phyloP scores from a whole-genome alignment of 257 asterid species.

The Nicotiana obtusifolia region DNA sequence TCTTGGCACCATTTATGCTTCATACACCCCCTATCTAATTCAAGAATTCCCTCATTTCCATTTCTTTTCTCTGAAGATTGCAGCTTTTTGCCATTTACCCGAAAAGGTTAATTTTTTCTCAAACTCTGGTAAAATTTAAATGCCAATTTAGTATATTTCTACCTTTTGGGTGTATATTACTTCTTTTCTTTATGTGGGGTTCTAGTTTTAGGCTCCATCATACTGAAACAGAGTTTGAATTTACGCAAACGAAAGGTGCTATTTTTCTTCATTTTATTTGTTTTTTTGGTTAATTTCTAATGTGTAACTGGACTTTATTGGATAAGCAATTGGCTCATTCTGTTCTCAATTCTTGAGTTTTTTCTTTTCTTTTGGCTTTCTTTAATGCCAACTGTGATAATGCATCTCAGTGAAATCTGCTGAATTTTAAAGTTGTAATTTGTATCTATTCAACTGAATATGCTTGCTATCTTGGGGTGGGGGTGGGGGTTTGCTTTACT shows the following conservation, averaged over 20 bases:
- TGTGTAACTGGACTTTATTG: background rate
- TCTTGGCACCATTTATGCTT: background rate
- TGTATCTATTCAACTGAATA: background rate
- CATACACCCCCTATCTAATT: background rate
- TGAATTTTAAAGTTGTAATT: too few relatives aligned
- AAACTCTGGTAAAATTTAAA: background rate
- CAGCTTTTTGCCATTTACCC: slow-evolving; percentile 16
- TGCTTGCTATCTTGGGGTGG: background rate
- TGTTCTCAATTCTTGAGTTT: background rate
- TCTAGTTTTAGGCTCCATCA: background rate
- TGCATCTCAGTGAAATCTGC: background rate
- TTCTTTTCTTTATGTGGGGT: background rate
- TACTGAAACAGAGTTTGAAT: too few relatives aligned
- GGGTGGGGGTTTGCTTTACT: background rate
- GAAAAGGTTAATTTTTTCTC: background rate
- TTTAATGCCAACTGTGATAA: background rate
- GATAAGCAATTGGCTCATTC: background rate
- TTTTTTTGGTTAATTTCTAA: background rate
- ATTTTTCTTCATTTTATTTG: background rate
- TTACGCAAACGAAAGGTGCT: too few relatives aligned
- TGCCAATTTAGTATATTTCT: background rate
- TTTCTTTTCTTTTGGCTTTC: background rate
- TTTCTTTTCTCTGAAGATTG: slow-evolving; percentile 8
- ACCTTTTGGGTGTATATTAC: background rate
- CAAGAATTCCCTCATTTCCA: background rate